Conservation (phyloP, 768 basidiomycete genomes). For the Rhizopogon vesiculosus region DNA sequence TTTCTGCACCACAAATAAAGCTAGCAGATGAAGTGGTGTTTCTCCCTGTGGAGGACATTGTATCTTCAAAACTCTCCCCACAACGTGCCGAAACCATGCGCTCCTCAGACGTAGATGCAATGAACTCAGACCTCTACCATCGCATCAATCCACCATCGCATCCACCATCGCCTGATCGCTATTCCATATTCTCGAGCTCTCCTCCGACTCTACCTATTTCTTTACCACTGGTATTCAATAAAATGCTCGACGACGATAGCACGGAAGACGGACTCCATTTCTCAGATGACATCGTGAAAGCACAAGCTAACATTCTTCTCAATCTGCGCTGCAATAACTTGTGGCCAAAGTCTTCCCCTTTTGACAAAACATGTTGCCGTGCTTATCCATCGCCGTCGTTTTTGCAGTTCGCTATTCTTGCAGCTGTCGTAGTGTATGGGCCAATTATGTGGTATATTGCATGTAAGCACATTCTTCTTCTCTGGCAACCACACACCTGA, state of each 20-base stretch:
- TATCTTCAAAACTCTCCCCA: conserved; percentile 58
- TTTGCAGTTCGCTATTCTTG: conserved; percentile 51
- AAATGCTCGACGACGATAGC: conserved; percentile 65
- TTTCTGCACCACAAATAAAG: conserved; percentile 31
- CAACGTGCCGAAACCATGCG: conserved; percentile 68
- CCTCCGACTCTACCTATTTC: conserved; percentile 36
- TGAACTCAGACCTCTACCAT: conserved; percentile 84
- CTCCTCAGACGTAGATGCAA: conserved; percentile 77
- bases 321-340: conserved; percentile 78
- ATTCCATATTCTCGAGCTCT: conserved; percentile 22
- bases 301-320: conserved; percentile 74
- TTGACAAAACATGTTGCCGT: conserved; percentile 79
- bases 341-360: conserved; percentile 56
- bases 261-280: conserved; percentile 89
- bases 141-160: conserved; percentile 44
- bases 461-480: conserved; percentile 13
- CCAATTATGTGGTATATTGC: conserved; percentile 41
- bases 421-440: conserved; percentile 42
- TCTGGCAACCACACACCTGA: conserved; percentile 13
- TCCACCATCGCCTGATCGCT: conserved; percentile 25
- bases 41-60: conserved; percentile 71
- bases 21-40: conserved; percentile 73
- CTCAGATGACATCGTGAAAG: conserved; percentile 50
- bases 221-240: conserved; percentile 77
- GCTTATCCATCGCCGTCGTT: conserved; percentile 63